Evolutionary conservation across 495 filamentous ascomycete genomes (phyloP).

Genomic region (Ramalina intermedia): DNA sequence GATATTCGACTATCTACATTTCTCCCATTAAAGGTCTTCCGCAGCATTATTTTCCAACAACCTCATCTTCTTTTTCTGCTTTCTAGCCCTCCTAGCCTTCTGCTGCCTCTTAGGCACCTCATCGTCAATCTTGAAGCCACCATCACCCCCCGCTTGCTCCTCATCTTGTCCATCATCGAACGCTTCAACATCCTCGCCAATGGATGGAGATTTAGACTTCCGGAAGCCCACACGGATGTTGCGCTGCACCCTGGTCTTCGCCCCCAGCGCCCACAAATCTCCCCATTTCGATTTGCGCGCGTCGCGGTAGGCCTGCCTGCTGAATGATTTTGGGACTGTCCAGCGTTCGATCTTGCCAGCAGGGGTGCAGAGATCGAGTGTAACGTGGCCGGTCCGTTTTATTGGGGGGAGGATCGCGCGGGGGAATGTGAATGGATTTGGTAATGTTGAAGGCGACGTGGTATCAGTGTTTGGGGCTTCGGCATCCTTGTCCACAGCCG

Average conservation of each 20-base stretch:
- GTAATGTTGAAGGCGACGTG: neutral
- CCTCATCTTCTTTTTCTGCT: neutral
- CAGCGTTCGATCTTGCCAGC: constrained; percentile 80
- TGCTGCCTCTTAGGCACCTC: neutral
- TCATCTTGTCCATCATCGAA: neutral
- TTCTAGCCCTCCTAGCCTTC: neutral
- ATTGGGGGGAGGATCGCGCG: constrained; percentile 64
- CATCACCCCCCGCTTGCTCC: neutral
- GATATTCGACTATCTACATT: no score
- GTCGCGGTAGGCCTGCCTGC: constrained; percentile 70
- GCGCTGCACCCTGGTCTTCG: constrained; percentile 61
- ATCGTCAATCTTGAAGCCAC: neutral
- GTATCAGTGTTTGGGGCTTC: constrained; percentile 12
- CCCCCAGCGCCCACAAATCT: constrained; percentile 88
- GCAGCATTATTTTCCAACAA: no score
- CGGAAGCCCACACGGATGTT: constrained; percentile 47
- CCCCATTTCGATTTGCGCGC: constrained; percentile 86
- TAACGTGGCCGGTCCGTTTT: constrained; percentile 77
- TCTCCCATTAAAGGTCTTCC: no score
- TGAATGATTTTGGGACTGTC: constrained; percentile 72
- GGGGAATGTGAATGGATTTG: constrained; percentile 54
- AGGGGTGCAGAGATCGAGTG: constrained; percentile 83
- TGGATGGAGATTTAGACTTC: constrained; percentile 38
- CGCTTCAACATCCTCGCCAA: constrained; percentile 22
- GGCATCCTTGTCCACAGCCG: constrained; percentile 6